A percentile compares a stretch with the other conserved stretches of the same genome.
These are phyloP conservation scores for Aspergillus avenaceus DNA, from an alignment of 495 filamentous ascomycete genomes.

Conservation along the genomic window DNA sequence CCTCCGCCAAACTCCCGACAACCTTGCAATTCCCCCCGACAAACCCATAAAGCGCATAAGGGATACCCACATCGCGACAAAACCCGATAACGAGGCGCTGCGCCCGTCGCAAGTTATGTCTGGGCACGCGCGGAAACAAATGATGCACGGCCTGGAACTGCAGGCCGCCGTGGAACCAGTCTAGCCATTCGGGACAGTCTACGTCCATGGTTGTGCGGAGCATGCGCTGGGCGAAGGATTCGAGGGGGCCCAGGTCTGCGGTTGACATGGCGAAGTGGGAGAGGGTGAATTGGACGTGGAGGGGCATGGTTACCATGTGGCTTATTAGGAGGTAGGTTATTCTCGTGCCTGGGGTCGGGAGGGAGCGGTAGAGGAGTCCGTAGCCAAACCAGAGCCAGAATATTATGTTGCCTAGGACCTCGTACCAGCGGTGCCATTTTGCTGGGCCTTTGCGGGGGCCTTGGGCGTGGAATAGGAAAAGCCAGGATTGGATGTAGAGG, in stretches of 20 bases:
- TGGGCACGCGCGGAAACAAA: slow-evolving; percentile 86
- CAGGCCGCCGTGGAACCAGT: slow-evolving; percentile 93
- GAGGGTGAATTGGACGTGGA: slow-evolving; percentile 94
- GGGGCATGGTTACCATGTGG: slow-evolving; percentile 78
- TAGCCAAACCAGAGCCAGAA: slow-evolving; percentile 98
- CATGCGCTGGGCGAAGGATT: slow-evolving; percentile 96
- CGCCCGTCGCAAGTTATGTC: slow-evolving; percentile 82
- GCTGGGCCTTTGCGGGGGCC: slow-evolving; percentile 79
- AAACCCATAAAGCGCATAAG: slow-evolving; percentile 92
- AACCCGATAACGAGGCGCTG: slow-evolving; percentile 85
- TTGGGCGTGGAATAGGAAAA: slow-evolving; percentile 68
- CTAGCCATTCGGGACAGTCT: slow-evolving; percentile 95
- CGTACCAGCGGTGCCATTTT: slow-evolving; percentile 85
- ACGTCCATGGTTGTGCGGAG: slow-evolving; percentile 97
- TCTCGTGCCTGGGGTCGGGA: slow-evolving; percentile 67
- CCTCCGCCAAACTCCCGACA: slow-evolving; percentile 78
- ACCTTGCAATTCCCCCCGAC: slow-evolving; percentile 88
- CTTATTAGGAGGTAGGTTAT: slow-evolving; percentile 77
- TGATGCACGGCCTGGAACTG: slow-evolving; percentile 98
- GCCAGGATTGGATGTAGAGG: slow-evolving; percentile 80
- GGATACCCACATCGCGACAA: slow-evolving; percentile 85
- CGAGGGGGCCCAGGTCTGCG: slow-evolving; percentile 76
- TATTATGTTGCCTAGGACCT: slow-evolving; percentile 74
- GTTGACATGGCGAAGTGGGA: slow-evolving; percentile 98
- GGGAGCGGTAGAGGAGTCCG: slow-evolving; percentile 66